phyloP scores from a whole-genome alignment of 768 basidiomycete species.

The Hebeloma cylindrosporum region DNA sequence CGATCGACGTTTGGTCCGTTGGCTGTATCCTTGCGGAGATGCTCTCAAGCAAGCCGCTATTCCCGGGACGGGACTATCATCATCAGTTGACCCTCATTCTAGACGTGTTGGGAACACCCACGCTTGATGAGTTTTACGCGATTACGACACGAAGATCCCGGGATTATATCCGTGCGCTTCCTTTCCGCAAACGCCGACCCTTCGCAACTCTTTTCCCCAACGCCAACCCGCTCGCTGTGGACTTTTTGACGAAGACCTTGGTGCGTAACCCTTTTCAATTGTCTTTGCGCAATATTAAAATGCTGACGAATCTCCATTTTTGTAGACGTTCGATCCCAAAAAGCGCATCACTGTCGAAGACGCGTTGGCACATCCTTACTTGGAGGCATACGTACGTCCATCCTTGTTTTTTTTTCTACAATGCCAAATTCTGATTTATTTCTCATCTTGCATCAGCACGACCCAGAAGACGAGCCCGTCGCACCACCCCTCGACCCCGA shows the following conservation, averaged over 20 bases:
- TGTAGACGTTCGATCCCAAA: conserved; percentile 94
- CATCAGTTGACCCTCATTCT: conserved; percentile 95
- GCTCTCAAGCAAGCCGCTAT: conserved; percentile 94
- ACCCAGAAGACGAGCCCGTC: conserved; percentile 94
- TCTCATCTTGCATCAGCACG: conserved; percentile 55
- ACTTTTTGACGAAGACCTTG: conserved; percentile 79
- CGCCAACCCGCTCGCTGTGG: conserved; percentile 71
- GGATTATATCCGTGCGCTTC: conserved; percentile 93
- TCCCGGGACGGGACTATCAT: conserved; percentile 96
- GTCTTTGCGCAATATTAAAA: neutral
- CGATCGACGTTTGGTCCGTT: conserved; percentile 88
- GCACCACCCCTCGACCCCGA: conserved; percentile 94
- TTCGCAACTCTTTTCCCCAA: conserved; percentile 89
- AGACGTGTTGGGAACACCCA: conserved; percentile 95
- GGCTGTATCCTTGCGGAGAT: conserved; percentile 94
- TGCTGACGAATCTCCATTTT: neutral
- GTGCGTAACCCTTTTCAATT: conserved; percentile 38
- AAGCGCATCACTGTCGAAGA: conserved; percentile 95
- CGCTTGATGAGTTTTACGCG: conserved; percentile 96
- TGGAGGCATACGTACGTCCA: conserved; percentile 81
- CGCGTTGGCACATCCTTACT: conserved; percentile 91
- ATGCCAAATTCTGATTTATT: conserved; percentile 7
- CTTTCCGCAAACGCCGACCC: conserved; percentile 85
- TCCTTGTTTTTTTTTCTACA: neutral
- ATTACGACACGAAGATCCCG: conserved; percentile 91